A percentile compares a stretch with the other conserved stretches of the same genome.
These are phyloP conservation scores for Gaultheria prostrata DNA, from an alignment of 148 eudicot genomes.

Conservation along the genomic window DNA sequence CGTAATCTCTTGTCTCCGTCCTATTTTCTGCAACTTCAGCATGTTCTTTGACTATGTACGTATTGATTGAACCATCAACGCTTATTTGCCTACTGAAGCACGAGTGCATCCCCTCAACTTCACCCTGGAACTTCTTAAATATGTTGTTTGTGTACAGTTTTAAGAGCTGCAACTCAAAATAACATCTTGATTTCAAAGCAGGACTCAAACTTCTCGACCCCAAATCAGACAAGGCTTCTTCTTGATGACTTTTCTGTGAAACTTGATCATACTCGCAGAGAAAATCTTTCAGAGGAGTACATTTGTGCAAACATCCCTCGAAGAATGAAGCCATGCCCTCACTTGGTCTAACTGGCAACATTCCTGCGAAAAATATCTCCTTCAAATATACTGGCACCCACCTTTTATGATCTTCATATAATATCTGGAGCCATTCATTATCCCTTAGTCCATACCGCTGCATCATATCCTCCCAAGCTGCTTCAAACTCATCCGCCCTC, in stretches of 20 bases:
- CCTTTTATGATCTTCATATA: constrained; percentile 33
- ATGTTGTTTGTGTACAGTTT: constrained; percentile 33
- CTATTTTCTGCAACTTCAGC: constrained; percentile 19
- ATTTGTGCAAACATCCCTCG: constrained; percentile 17
- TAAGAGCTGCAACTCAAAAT: constrained; percentile 37
- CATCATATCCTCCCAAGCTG: constrained; percentile 35
- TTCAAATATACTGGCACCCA: constrained; percentile 38
- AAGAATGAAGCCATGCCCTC: constrained; percentile 26
- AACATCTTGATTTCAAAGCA: constrained; percentile 20
- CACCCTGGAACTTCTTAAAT: constrained; percentile 28
- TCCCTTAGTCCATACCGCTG: constrained; percentile 22
- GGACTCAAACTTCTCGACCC: constrained; percentile 20
- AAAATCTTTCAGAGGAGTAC: constrained; percentile 27
- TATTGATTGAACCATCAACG: constrained; percentile 26
- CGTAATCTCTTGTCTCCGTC: constrained; percentile 26
- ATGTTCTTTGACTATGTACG: constrained; percentile 32
- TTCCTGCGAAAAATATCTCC: constrained; percentile 33
- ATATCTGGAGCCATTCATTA: constrained; percentile 26
- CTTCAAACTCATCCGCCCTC: constrained; percentile 34
- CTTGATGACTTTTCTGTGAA: constrained; percentile 18
- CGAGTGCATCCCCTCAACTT: constrained; percentile 30
- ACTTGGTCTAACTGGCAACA: constrained; percentile 17
- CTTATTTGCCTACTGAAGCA: constrained; percentile 28
- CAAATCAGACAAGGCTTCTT: constrained; percentile 27
- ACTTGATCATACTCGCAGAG: constrained; percentile 21